Conservation (phyloP, 371 early-diverging fungal genomes). For the Apophysomyces variabilis region DNA sequence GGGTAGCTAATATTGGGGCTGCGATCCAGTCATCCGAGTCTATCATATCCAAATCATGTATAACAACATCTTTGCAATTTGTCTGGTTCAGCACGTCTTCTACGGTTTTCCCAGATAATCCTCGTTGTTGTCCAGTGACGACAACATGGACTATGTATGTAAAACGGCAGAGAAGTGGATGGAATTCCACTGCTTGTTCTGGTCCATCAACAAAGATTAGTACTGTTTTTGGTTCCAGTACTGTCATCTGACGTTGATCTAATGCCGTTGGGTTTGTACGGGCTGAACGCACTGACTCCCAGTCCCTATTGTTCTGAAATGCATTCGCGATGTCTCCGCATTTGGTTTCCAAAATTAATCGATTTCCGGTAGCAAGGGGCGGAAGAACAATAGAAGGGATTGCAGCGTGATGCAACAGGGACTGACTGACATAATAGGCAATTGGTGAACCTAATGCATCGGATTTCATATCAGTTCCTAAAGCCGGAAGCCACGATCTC, state of each 20-base stretch:
- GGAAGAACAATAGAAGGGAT: slow-evolving; percentile 42
- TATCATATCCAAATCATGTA: slow-evolving; percentile 31
- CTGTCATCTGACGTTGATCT: slow-evolving; percentile 21
- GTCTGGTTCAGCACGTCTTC: slow-evolving; percentile 18
- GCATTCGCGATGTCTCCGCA: slow-evolving; percentile 14
- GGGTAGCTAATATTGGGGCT: slow-evolving; percentile 13
- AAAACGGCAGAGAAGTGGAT: slow-evolving; percentile 41
- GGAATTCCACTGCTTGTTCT: slow-evolving; percentile 31
- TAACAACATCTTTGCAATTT: slow-evolving; percentile 14
- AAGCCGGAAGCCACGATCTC: slow-evolving; percentile 36
- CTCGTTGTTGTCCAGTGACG: slow-evolving; percentile 30
- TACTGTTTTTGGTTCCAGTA: slow-evolving; percentile 17
- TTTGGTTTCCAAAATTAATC: neutral
- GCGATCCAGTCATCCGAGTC: slow-evolving; percentile 18
- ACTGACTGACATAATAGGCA: slow-evolving; percentile 38
- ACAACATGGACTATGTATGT: slow-evolving; percentile 25
- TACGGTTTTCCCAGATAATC: slow-evolving; percentile 18
- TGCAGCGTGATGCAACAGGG: slow-evolving; percentile 29
- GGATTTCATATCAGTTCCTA: slow-evolving; percentile 22
- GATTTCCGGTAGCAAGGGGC: neutral
- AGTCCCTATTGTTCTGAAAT: slow-evolving; percentile 13
- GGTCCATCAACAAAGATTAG: slow-evolving; percentile 37
- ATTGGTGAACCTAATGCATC: slow-evolving; percentile 28
- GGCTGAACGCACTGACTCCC: slow-evolving; percentile 16
- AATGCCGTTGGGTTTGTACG: slow-evolving; percentile 22